Evolutionary conservation across 805 yeast species (phyloP), one percentile per base, ranked within the genome.

Genomic region (Metschnikowia henanensis): DNA sequence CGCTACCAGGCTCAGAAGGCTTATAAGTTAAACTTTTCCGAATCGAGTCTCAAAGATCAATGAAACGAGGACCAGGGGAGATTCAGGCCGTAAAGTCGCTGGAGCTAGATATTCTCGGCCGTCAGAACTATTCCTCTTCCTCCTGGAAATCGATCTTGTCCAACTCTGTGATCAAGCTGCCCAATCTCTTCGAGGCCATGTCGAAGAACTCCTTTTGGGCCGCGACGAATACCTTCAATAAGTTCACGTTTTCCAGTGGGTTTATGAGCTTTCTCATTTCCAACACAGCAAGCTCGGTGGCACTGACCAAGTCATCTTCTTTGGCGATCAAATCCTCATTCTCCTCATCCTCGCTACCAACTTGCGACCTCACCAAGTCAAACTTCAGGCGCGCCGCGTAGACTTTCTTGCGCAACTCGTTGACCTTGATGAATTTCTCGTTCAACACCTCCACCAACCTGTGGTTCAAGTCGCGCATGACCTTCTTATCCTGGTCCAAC

Each of bases 251-350:
- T 61, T 83, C 85, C 9, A 80, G 72, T 19, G 91, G 88, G 49
- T 76, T 79, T 52, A 87, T 79, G 43, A 87, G 70, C 51, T 75
- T 79, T 62, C 84, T 81, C 94, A 87, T 85, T 41, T 81, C 80
- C 54, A 80, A 78, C n/a, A 85, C 94, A 0, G 95, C 94, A 21
- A 75, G 68, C 45, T 85, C 84, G 4, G 90, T 86, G 20, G 89
- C 87, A 52, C 82, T 78, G 28, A 87, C 94, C 51, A 87, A 77
- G 49, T 84, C 92, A 59, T 87, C 95, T 63, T 87, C 95, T 47
- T 73, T 72, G 15, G 68, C 60, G 46, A 80, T 82, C 52, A 79
- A 66, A 42, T 76, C 79, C 50, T 73, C 75, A 47, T 70, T 68
- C 51, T 81, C 73, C 41, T 79, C 85, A 33, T 72, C 73, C 10